Evolutionary conservation across 257 asterid species (phyloP), one percentile per base, ranked within the genome.

Genomic region (Paulownia fortunei): DNA sequence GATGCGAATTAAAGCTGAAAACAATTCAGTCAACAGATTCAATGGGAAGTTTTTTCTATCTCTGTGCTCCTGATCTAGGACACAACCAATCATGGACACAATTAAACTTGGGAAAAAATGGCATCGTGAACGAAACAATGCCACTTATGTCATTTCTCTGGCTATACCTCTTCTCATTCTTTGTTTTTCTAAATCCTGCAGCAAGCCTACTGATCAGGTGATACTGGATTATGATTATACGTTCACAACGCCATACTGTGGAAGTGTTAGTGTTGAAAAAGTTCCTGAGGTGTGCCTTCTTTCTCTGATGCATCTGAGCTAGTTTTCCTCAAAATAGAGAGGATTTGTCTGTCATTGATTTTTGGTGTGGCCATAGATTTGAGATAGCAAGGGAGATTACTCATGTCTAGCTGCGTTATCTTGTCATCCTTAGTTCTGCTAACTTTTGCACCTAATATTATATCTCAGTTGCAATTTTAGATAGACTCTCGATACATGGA

Each of bases 161-260:
- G 26, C 55, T 54, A 36, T 74, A 42, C 74, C 59, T 77, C 54
- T 70, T 73, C 65, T 71, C 76, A 62, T 80, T 21, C 18, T 76
- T 81, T 68, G 11, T 79, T 82, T 73, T 76, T 70, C 70, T 69
- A 64, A 21, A 61, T 73, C 73, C 63, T 81, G 90, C 89, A 96
- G 99, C 88, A 86, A 92, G 79, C 97, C 98, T 34, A 79, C 90
- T 34, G 91, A 96, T 73, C 89, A 90, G 90, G 91, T 96, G 86
- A 88, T 92, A 82, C 89, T 93, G 81, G 99, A 96, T 73, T 96
- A 93, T 81, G 99, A 96, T 79, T 96, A 93, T 83, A 96, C 98
- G 44, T 96, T 96, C 92, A 93, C 98, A 49, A 96, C 98, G 68
- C 99, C 97, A 71, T 96, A 93, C 78, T 69, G 85, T 67, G 98